Base-by-base conservation (phyloP, 768 basidiomycete genomes). In the Pleurotus giganteus region DNA sequence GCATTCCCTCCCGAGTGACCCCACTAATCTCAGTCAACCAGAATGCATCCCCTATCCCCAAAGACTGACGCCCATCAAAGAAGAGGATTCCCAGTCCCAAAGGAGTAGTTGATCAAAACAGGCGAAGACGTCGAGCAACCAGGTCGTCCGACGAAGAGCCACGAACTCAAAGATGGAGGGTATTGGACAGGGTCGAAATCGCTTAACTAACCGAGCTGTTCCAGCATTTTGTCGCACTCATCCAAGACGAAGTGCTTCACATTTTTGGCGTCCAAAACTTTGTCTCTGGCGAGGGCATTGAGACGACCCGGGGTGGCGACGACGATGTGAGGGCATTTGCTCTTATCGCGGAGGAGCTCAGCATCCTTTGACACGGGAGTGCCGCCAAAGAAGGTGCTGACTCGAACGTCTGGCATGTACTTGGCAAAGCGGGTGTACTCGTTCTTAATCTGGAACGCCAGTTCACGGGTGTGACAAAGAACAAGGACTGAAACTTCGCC, bases 221-320 rank as follows among this genome's bases (percentile, higher is more conserved):
- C 97, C 71, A 99, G 89, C 94, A 99, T 98, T 85, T 99, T 99
- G 83, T 99, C 97, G 83, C 97, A 99, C 79, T 99, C 97, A 83
- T 99, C 97, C 71, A 99, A 80, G 55, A 97, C 94, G 75, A 99
- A 99, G 79, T 98, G 96, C 77, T 98, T 98, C 73, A 98, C 94
- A 67, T 91, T 87, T 75, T 91, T 91, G 60, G 91, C 91, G 68
- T 97, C 93, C 73, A 99, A 71, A 65, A 89, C 83, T 80, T 98
- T 98, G 76, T 98, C 97, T 62, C 96, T 82, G 47, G 88, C 85
- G 62, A 99, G 88, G 53, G 95, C 96, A 69, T 98, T 97, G 70
- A 98, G 80, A 57, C 97, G 89, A 64, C 97, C 97, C 47, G 97
- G 97, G 13, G 97, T 99, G 54, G 94, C 97, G 63, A 99, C 97